phyloP scores from a whole-genome alignment of 1,139 yeast genomes.

The Pichia sp. region DNA sequence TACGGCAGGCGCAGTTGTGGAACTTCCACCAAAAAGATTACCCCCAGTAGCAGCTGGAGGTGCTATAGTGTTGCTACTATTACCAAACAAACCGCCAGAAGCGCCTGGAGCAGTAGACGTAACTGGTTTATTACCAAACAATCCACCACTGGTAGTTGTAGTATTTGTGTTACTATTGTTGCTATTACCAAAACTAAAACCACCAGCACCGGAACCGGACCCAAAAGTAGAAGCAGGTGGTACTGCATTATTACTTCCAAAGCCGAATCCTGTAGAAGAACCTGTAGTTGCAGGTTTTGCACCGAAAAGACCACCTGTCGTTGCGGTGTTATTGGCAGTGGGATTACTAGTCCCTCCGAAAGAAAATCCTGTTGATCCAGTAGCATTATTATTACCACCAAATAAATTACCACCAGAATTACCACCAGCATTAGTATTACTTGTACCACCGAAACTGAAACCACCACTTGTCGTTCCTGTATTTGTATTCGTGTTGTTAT shows the following conservation, averaged over 20 bases:
- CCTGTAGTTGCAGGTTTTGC: constrained; percentile 2
- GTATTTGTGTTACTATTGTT: background rate
- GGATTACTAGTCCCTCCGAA: constrained; percentile 31
- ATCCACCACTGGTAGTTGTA: constrained; percentile 5
- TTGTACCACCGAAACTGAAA: constrained; percentile 23
- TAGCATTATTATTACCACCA: background rate
- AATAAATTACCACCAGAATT: background rate
- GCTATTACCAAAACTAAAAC: constrained; percentile 13
- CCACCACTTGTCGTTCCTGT: constrained; percentile 5
- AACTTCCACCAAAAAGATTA: constrained; percentile 23
- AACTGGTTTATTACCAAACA: constrained; percentile 5
- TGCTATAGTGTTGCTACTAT: constrained; percentile 6
- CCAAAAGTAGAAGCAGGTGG: constrained; percentile 1
- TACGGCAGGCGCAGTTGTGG: constrained; percentile 18
- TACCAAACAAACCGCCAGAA: constrained; percentile 27
- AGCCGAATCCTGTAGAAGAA: constrained; percentile 9
- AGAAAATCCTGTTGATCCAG: constrained; percentile 31
- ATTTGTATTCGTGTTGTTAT: constrained; percentile 12
- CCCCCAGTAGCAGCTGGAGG: constrained; percentile 28
- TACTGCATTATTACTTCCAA: constrained; percentile 9
- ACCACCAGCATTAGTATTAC: background rate
- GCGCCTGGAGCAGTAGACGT: background rate
- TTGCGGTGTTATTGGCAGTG: background rate
- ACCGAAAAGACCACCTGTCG: constrained; percentile 21
- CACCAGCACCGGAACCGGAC: constrained; percentile 12